Conservation (phyloP, 441 rosid species). For the Bocquillonia castaneifolia region DNA sequence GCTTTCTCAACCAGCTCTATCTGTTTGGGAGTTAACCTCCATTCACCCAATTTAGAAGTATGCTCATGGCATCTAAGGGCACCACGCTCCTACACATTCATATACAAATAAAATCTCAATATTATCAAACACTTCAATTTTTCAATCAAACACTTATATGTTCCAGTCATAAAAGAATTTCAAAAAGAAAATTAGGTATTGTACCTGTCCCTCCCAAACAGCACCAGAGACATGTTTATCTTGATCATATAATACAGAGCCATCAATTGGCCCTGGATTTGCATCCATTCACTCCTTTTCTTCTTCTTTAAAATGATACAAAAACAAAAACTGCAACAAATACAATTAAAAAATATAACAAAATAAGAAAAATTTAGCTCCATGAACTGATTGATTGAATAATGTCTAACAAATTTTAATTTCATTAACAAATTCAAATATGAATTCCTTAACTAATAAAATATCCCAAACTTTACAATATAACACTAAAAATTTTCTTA, state of each 20-base stretch:
- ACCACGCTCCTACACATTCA: slow-evolving; percentile 67
- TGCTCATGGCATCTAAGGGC: slow-evolving; percentile 98
- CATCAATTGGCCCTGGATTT: slow-evolving; percentile 84
- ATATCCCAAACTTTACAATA: no score
- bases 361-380: background rate
- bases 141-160: background rate
- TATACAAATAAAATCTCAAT: background rate
- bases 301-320: background rate
- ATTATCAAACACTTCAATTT: background rate
- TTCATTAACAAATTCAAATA: background rate
- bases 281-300: slow-evolving; percentile 20
- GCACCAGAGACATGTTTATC: slow-evolving; percentile 93
- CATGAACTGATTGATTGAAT: background rate
- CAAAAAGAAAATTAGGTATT: no score
- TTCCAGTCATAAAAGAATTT: background rate
- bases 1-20: slow-evolving; percentile 80
- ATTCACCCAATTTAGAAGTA: slow-evolving; percentile 88
- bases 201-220: slow-evolving; percentile 98
- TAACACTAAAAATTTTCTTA: background rate
- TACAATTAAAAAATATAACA: background rate
- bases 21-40: slow-evolving; percentile 74
- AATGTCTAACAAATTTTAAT: no score
- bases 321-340: background rate
- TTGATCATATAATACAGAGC: slow-evolving; percentile 71
- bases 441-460: background rate